Evolutionary conservation across 345 rosid genomes (phyloP), one percentile per base, ranked within the genome.

Genomic region (Physaria fendleri): DNA sequence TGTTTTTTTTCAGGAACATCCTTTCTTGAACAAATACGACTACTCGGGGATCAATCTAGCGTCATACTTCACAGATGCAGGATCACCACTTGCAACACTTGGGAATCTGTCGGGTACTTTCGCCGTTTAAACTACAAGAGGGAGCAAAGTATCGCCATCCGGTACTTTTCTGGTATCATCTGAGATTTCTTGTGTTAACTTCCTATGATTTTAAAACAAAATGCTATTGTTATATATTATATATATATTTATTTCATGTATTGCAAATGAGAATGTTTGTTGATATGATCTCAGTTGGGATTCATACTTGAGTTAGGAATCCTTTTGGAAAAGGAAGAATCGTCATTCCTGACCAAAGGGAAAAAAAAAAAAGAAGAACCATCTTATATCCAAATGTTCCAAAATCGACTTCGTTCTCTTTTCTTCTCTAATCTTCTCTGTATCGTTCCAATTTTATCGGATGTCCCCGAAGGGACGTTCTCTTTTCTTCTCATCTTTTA

Each of bases 21-120:
- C 88, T 27, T 93, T 93, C 73, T 38, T 93, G 73, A 82, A 59
- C 70, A 72, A 79, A 83, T 85, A 83, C 57, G 77, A 77, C 8
- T 81, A 82, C 76, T 71, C 65, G 66, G 76, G 58, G 40, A 59
- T 82, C 53, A 84, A 93, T 71, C 94, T 93, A 3, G 66, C 91
- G 13, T 75, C 88, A 12, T 93, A 93, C 91, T 93, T 93, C 82
- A 93, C 80, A 47, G 52, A 76, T 55, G 88, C 78, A 4, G 99
- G 97, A 59, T 83, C 99, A 16, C 97, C 99, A 2, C 94, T 93
- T 51, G 97, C 97, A 65, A 80, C 88, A 33, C 81, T 86, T 59
- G 66, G 77, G 79, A 68, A 68, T 48, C 59, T 62, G 16, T 46
- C 64, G 35, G 77, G 83, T 80, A 78, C 62, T 75, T 72, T 43